Evolutionary conservation across 768 basidiomycete species (phyloP), one percentile per base, ranked within the genome.

Genomic region (Pleurotus tuoliensis): DNA sequence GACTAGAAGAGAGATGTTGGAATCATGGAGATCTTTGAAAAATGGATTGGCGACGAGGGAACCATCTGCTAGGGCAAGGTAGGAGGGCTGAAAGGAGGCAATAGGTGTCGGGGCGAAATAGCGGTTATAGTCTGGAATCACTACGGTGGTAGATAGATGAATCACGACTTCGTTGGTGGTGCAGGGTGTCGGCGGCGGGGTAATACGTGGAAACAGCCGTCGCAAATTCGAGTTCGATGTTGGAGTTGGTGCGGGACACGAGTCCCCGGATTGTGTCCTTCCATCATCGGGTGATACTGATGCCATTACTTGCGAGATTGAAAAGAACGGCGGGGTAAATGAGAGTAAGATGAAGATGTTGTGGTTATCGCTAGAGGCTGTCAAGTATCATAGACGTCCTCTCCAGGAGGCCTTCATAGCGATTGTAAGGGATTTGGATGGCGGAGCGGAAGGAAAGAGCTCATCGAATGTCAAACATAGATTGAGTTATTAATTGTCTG

Each of bases 1-100:
- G 24, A 82, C 67, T 57, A 84, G 62, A 13, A 87, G 66, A 58
- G 71, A 70, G 20, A 76, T 62, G 59, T 78, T 73, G 6, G 77
- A 70, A 51, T 70, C 63, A 13, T 56, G 55, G 4, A 80, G 64
- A 57, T 83, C 80, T 7, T 73, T 60, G n/a, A 71, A 62, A 61
- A 78, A 78, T 7, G 77, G 73, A 1, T 77, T 65, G 9, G 83
- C 69, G 9, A 84, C 57, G 41, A 86, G 77, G n/a, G 84, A 83
- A n/a, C 84, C 84, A 66, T 87, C 84, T 12, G 63, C 62, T 30
- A 80, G 71, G 24, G 78, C 65, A 37, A 68, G 61, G 65, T 82
- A 84, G 8, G 66, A 60, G 2, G 84, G 82, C 40, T 67, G 67
- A 57, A 86, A 85, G 18, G 76, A 65, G 18, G 68, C 56, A 56